Evolutionary conservation across 345 rosid species (phyloP).

Genomic region (Fremontodendron californicum): DNA sequence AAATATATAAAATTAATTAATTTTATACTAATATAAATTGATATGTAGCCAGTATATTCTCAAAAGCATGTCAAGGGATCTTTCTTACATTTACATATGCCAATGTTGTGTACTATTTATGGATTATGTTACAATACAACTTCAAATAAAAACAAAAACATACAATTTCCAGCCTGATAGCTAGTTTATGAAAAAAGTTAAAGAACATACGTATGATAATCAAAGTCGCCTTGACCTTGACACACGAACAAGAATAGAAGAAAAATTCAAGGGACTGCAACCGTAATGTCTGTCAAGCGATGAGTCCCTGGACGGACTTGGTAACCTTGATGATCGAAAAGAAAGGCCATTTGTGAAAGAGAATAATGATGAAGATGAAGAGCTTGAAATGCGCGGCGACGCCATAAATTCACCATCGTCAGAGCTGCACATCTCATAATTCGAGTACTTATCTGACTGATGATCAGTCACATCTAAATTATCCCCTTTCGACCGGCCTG

Average conservation of each 20-base stretch:
- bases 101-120: background rate
- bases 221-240: conserved; percentile 12
- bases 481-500: no score
- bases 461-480: background rate
- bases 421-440: conserved; percentile 24
- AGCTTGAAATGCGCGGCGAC: conserved; percentile 26
- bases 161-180: background rate
- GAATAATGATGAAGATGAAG: conserved; percentile 35
- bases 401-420: conserved; percentile 24
- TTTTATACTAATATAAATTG: no score
- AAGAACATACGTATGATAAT: background rate
- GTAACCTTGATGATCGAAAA: conserved; percentile 16
- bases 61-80: no score
- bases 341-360: conserved; percentile 24
- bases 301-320: conserved; percentile 14
- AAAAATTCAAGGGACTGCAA: conserved; percentile 31
- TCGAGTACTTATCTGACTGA: background rate
- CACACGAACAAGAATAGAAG: conserved; percentile 25
- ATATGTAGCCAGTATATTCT: no score
- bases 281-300: conserved; percentile 25
- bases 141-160: background rate
- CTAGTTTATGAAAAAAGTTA: background rate
- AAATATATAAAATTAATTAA: no score
- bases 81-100: no score
- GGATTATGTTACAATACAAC: background rate